A percentile compares a stretch with the other conserved stretches of the same genome.
These are phyloP conservation scores for Petunia secreta DNA, from an alignment of 257 asterid genomes.

Conservation along the genomic window DNA sequence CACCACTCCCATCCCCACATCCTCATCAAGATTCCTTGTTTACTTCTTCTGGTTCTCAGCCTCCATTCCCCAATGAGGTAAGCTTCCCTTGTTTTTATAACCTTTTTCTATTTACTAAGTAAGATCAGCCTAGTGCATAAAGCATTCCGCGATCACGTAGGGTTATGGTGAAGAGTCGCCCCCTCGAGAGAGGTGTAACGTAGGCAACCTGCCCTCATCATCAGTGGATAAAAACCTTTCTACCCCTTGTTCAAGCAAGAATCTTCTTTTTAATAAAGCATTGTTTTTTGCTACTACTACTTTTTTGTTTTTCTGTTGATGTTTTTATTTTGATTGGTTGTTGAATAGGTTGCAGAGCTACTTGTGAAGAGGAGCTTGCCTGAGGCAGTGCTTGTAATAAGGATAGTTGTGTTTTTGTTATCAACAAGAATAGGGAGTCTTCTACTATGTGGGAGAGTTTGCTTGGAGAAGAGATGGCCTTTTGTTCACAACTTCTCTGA, in stretches of 20 bases:
- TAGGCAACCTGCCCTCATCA: too few species aligned
- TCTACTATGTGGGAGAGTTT: constrained; percentile 64
- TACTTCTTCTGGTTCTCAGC: constrained; percentile 45
- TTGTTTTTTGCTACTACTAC: background rate
- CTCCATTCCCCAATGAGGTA: constrained; percentile 69
- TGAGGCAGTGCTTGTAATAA: constrained; percentile 52
- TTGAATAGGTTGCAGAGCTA: constrained; percentile 70
- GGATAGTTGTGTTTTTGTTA: constrained; percentile 50
- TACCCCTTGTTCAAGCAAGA: background rate
- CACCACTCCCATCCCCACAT: constrained; percentile 49
- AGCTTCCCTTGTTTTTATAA: background rate
- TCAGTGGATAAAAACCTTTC: too few species aligned
- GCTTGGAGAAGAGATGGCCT: constrained; percentile 75
- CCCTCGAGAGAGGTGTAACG: too few species aligned
- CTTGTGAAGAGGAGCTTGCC: constrained; percentile 53
- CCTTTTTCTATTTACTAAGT: background rate
- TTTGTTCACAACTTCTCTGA: constrained; percentile 69
- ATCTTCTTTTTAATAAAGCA: background rate
- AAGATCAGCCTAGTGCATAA: background rate
- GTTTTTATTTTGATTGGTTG: background rate
- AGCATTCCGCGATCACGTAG: too few species aligned
- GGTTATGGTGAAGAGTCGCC: too few species aligned
- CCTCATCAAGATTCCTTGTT: constrained; percentile 33
- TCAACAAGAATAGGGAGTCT: constrained; percentile 81
- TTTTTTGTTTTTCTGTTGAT: background rate